phyloP scores from a whole-genome alignment of 2,329 filamentous ascomycete species.

The Tolypocladium tropicale region DNA sequence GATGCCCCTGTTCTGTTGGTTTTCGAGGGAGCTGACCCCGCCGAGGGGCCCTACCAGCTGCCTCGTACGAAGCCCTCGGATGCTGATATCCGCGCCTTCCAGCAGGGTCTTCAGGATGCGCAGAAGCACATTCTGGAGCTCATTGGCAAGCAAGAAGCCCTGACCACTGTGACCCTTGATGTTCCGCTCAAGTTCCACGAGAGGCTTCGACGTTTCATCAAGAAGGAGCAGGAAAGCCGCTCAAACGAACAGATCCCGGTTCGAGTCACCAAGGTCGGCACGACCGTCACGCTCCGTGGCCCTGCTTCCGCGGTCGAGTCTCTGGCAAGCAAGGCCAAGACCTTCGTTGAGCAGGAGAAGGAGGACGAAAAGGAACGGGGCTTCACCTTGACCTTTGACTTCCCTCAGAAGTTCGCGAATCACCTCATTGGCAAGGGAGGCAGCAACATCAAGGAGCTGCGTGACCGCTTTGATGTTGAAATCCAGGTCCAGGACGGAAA shows the following conservation, averaged over 20 bases:
- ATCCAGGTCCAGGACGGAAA: constrained; percentile 90
- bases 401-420: constrained; percentile 90
- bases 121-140: constrained; percentile 46
- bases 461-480: constrained; percentile 58
- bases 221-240: constrained; percentile 50
- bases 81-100: constrained; percentile 41
- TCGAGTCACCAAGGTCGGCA: constrained; percentile 47
- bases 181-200: constrained; percentile 55
- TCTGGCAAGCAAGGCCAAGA: constrained; percentile 60
- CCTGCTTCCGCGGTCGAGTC: constrained; percentile 62
- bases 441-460: constrained; percentile 54
- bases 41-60: constrained; percentile 37
- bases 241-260: constrained; percentile 49
- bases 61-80: constrained; percentile 43
- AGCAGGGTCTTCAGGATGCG: constrained; percentile 44
- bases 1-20: constrained; percentile 59
- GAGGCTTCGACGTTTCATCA: constrained; percentile 52
- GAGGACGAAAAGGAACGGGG: constrained; percentile 90
- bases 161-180: constrained; percentile 41
- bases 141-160: constrained; percentile 47
- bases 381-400: constrained; percentile 78
- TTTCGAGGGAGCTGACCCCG: constrained; percentile 54
- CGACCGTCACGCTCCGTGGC: constrained; percentile 63
- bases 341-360: constrained; percentile 80
- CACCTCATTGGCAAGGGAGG: constrained; percentile 64